phyloP scores from a whole-genome alignment of 495 filamentous ascomycete species.

The Daldinia childiae region DNA sequence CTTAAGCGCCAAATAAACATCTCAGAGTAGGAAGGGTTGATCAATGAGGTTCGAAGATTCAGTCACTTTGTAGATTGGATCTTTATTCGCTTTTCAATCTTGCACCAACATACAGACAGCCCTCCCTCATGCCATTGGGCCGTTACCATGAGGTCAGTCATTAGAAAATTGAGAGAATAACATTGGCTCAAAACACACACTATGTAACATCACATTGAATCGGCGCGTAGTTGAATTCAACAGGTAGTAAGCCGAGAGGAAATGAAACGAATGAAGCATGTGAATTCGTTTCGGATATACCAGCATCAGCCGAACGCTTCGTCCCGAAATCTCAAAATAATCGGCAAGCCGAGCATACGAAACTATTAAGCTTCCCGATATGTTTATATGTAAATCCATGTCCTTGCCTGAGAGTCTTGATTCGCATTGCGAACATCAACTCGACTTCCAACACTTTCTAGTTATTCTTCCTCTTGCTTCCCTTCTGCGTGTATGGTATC shows the following conservation, averaged over 20 bases:
- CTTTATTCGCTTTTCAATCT: constrained; percentile 8
- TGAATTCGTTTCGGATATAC: constrained; percentile 5
- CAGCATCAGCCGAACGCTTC: constrained; percentile 5
- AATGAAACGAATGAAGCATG: constrained; percentile 14
- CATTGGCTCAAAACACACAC: too few species aligned
- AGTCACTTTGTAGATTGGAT: not conserved
- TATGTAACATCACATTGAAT: not conserved
- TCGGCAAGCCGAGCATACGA: constrained; percentile 31
- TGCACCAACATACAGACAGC: constrained; percentile 39
- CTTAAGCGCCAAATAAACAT: constrained; percentile 1
- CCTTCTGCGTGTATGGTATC: too few species aligned
- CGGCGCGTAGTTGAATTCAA: not conserved
- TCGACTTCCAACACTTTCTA: not conserved
- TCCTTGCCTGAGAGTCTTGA: not conserved
- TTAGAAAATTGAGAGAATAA: not conserved
- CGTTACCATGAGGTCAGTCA: not conserved
- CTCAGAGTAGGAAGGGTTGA: not conserved
- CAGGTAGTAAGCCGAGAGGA: not conserved
- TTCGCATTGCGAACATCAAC: not conserved
- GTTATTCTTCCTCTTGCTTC: not conserved
- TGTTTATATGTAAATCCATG: not conserved
- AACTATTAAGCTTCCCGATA: not conserved
- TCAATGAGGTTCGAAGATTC: not conserved
- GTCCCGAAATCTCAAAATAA: constrained; percentile 4
- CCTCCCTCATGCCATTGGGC: constrained; percentile 4